Base-by-base conservation (phyloP, 2,329 filamentous ascomycete genomes). In the Beauveria bassiana region DNA sequence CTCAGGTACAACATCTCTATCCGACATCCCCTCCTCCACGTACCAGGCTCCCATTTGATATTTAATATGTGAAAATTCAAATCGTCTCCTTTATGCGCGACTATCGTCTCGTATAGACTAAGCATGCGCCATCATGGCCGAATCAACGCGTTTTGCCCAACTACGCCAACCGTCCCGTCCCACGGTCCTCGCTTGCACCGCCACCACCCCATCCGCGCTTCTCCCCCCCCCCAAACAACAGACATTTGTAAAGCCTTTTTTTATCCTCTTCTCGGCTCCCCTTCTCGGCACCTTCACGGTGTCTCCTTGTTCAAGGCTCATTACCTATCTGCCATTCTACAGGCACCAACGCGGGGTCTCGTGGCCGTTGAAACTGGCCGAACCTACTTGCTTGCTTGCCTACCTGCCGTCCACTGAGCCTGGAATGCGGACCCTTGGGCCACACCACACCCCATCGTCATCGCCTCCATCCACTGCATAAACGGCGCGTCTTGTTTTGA, bases 301-400 rank as follows among this genome's bases (percentile, higher is more conserved):
- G 34, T 38, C 14, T 38, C 34, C 12, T 38, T 38, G 34, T 38
- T 38, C 5, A 38, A 14, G 31, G 12, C 31, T 38, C 34, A 38
- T 14, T 6, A 16, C n/a, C 31, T 24, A 40, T 50, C 12, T 26
- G 34, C 34, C 40, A 22, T 56, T 56, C 24, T 31, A 42, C 16
- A 56, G 52, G 52, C 42, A 46, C 5, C 24, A n/a, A 18, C 38
- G 22, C 18, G 53, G 34, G 53, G 53, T 56, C 26, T 24, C 53
- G 42, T 56, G 53, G 53, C 52, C 42, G 42, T 47, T 56, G 53
- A 56, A 56, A 56, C 53, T 10, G 53, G 40, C 53, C 40, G 26
- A 22, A 26, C 42, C 1, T 22, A 18, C 20, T 26, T 12, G 28
- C 53, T 40, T 45, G 10, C 31, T 12, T 31, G 10, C 31, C 31